Percentiles rank a stretch among this genome's conserved stretches.
Evolutionary conservation across 2,329 filamentous ascomycete genomes (phyloP).

Genomic region (Fonsecaea pedrosoi): DNA sequence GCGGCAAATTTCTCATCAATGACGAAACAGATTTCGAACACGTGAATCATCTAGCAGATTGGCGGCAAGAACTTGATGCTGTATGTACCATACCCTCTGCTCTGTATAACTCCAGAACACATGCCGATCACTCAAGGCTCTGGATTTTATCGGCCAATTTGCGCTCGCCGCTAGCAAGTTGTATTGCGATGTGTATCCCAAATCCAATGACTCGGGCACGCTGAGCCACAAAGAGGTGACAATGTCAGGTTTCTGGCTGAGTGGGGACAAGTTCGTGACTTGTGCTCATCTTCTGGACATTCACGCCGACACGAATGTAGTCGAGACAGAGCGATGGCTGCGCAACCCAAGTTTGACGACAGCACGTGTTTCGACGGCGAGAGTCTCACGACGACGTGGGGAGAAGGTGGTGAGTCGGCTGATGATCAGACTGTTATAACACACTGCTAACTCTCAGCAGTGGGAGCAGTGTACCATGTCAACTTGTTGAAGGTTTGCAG

Average conservation of each 20-base stretch:
- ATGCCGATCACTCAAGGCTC: constrained; percentile 1
- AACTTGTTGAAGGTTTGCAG: neutral
- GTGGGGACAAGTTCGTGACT: constrained; percentile 7
- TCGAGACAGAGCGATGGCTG: constrained; percentile 1
- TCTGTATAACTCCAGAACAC: neutral
- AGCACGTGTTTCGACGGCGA: neutral
- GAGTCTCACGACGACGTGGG: neutral
- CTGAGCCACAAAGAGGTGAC: neutral
- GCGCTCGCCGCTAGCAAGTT: constrained; percentile 1
- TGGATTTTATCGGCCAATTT: neutral
- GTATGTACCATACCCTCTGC: no score
- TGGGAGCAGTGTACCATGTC: neutral
- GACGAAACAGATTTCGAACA: no score
- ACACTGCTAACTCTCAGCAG: neutral
- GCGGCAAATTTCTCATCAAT: no score
- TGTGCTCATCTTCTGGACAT: neutral
- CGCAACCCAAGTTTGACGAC: neutral
- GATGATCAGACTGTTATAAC: neutral
- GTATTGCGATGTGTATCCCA: neutral
- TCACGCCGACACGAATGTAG: neutral
- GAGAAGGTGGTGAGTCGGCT: neutral
- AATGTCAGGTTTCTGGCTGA: constrained; percentile 8
- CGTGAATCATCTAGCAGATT: no score
- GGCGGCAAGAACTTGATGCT: no score
- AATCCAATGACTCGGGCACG: neutral